Evolutionary conservation across 164 flowering plant genomes (phyloP), one percentile per base, ranked within the genome.

Genomic region (Nymphaea colorata): DNA sequence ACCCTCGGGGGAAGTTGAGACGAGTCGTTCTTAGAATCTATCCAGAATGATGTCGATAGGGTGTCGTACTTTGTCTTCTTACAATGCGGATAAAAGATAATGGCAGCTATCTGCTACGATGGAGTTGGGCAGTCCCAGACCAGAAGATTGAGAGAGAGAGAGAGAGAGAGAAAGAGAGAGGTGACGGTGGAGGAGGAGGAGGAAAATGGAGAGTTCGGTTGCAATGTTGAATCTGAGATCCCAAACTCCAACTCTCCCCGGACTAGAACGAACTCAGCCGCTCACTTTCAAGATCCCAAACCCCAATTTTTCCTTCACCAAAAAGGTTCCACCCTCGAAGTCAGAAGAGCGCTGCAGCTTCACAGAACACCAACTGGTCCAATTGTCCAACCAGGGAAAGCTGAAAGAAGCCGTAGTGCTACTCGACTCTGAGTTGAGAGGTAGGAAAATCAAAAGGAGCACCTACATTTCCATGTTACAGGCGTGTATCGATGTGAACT

Each of bases 381-480:
- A 65, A 25, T 66, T 76, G 12, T 73, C 69, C 67, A 72, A 64
- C 57, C 68, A 68, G 25, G 79, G 76, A 41, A 63, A 66, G 66
- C 76, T 77, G n/a, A 68, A 64, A 57, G 74, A 77, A 70, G 74
- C 79, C n/a, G 68, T 77, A 14, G 42, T 10, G 12, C 74, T 70
- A 5, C 70, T 77, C 5, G 76, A 68, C 5, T 66, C 72, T 17
- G 4, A 70, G n/a, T 59, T 53, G 41, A 8, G 42, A 7, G 74
- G 73, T 2, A 61, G 16, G 47, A 72, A 69, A 69, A 71, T 74
- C n/a, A 72, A 43, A n/a, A 51, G 77, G 74, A 70, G 64, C 53
- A 69, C 77, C 42, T 77, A 69, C 65, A 72, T 74, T 25, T 69
- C 71, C 60, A 69, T 77, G 57, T n/a, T 74, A 51, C 77, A 74